Base-by-base conservation (phyloP, 2,329 filamentous ascomycete genomes). In the Parascedosporium putredinis region DNA sequence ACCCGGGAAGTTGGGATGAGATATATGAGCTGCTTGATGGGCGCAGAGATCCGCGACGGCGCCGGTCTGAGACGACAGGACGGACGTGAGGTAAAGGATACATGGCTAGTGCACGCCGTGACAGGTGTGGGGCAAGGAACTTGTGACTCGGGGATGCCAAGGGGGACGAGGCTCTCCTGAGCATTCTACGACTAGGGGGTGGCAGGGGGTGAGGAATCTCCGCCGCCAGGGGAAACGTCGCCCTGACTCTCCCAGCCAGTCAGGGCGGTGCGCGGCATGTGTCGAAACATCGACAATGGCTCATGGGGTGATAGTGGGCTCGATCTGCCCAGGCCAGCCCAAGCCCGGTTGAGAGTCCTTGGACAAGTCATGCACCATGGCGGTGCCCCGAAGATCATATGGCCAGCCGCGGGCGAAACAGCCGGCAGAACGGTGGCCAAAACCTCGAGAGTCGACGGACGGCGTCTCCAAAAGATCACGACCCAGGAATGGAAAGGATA, bases 21-120 rank as follows among this genome's bases (percentile, higher is more conserved):
- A 48, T 51, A 48, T 44, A 47, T 24, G 50, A 45, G 25, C 6
- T 23, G 50, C 44, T 45, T 50, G 49, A 50, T 46, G 43, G 22
- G 14, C 31, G 20, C 45, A 45, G 20, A 36, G 50, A 51, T 51
- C 50, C 50, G 50, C 50, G 50, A 51, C 50, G 25, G 18, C 23
- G 27, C 12, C 24, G 33, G 50, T 51, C 50, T 45, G 50, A 48
- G 34, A 42, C 38, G 47, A 20, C 36, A 25, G 23, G 23, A 14
- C 29, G n/a, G n/a, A n/a, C n/a, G n/a, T n/a, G n/a, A 45, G 36
- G 47, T 45, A 36, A 34, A 40, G 33, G 42, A 23, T 42, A 50
- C 31, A 22, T 23, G 24, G n/a, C 10, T 6, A n/a, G 34, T 27
- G 27, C 22, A 18, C 23, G 20, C 23, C 18, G 33, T 42, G n/a